Base-by-base conservation (phyloP, 306 rosid species). In the Vigna radiata region DNA sequence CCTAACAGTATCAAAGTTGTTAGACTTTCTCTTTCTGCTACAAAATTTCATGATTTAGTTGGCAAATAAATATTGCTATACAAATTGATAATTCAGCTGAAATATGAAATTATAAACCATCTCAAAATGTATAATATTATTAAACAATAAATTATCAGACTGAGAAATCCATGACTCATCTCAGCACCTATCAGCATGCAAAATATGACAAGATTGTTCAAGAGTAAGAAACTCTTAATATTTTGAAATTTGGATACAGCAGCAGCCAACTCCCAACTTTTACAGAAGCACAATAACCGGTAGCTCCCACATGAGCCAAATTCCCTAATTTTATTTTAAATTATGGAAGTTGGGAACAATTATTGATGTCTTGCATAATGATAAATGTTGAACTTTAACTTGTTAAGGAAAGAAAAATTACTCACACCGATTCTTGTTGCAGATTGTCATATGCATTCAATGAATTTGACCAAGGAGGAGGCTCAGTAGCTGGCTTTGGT, bases 401-500 rank as follows among this genome's bases (percentile, higher is more conserved):
- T 14, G 7, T 33, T 65, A 62, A 3, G 18, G 2, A 48, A 15
- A 70, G 27, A 6, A 67, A 67, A 60, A 27, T 37, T 56, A 86
- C 97, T 88, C 77, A 94, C 98, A 36, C 68, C 17, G 91, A 78
- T 67, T 88, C 75, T 36, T 82, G 89, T 25, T 84, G 85, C 31
- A 68, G 72, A 82, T 56, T 81, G 54, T 79, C 88, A 74, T 84
- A 59, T 77, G 84, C 85, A 78, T 81, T 89, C 27, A 73, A 62
- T 5, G 90, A 68, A 68, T 73, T 89, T 70, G 93, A 95, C 98
- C 96, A 95, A 58, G 98, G 98, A 61, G 89, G 95, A 1, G 98
- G 93, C 80, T 89, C 93, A 2, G 87, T 86, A 77, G 87, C 66
- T 21, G 86, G 75, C 81, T 90, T 92, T 29, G 88, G 81, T 64